phyloP scores from a whole-genome alignment of 495 filamentous ascomycete species.

The Daldinia loculata region DNA sequence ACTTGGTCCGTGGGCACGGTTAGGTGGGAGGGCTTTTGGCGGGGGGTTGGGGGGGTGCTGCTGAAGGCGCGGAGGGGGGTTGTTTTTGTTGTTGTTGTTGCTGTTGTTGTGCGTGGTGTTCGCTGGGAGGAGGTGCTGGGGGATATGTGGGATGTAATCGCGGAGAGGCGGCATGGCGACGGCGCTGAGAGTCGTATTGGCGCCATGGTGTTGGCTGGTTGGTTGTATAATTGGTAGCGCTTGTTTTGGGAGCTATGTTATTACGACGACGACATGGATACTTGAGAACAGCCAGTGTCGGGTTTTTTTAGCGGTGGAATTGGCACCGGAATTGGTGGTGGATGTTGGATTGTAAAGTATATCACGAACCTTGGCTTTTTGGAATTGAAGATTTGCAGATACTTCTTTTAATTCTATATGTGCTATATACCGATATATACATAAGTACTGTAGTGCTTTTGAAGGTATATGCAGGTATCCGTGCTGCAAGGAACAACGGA shows the following conservation, averaged over 20 bases:
- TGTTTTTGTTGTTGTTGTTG: not conserved
- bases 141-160: constrained; percentile 14
- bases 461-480: not conserved
- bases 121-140: constrained; percentile 27
- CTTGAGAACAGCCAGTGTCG: not conserved
- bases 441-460: not conserved
- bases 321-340: not conserved
- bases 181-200: constrained; percentile 26
- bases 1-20: constrained; percentile 51
- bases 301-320: not conserved
- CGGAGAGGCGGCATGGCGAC: constrained; percentile 26
- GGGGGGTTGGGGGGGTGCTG: constrained; percentile 40
- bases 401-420: not conserved
- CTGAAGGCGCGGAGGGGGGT: not conserved
- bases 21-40: constrained; percentile 42
- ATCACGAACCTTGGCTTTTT: not conserved
- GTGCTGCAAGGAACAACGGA: not conserved
- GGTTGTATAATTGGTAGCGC: not conserved
- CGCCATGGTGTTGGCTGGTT: constrained; percentile 12
- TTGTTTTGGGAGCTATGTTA: not conserved
- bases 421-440: not conserved
- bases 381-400: not conserved
- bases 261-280: not conserved
- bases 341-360: not conserved
- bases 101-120: not conserved